Conservation (phyloP, 2,329 filamentous ascomycete species). For the Cladophialophora carrionii region DNA sequence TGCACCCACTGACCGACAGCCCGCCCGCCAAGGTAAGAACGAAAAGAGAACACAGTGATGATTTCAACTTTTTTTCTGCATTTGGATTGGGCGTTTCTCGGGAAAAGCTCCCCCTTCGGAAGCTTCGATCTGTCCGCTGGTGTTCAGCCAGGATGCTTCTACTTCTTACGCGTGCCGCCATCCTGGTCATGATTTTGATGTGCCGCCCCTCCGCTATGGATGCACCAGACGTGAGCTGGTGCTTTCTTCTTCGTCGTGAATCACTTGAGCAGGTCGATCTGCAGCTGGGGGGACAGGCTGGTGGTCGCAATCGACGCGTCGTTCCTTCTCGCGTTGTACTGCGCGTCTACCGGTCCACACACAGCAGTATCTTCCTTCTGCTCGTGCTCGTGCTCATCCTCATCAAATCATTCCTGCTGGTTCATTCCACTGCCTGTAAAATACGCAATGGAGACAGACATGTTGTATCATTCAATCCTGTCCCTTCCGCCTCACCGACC, state of each 20-base stretch:
- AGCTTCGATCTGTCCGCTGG: conserved; percentile 1
- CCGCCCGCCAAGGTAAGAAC: neutral
- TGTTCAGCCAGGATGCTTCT: neutral
- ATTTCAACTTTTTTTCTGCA: conserved; percentile 5
- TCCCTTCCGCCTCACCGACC: neutral
- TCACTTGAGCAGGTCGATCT: neutral
- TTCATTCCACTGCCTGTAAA: neutral
- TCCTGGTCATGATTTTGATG: neutral
- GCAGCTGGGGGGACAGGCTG: neutral
- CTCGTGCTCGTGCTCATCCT: neutral
- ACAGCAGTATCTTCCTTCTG: neutral
- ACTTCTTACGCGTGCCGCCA: neutral
- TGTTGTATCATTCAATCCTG: neutral
- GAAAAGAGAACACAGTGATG: neutral
- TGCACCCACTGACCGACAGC: neutral
- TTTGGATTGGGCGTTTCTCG: neutral
- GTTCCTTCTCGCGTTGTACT: neutral
- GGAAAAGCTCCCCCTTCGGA: neutral
- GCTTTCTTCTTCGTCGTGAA: neutral
- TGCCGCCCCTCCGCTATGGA: neutral
- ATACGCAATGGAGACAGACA: neutral
- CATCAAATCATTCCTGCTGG: neutral
- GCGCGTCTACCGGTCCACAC: neutral
- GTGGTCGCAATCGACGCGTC: neutral
- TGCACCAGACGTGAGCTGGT: neutral